Evolutionary conservation across 2,329 filamentous ascomycete species (phyloP).

Genomic region (Epichloe gansuensis): DNA sequence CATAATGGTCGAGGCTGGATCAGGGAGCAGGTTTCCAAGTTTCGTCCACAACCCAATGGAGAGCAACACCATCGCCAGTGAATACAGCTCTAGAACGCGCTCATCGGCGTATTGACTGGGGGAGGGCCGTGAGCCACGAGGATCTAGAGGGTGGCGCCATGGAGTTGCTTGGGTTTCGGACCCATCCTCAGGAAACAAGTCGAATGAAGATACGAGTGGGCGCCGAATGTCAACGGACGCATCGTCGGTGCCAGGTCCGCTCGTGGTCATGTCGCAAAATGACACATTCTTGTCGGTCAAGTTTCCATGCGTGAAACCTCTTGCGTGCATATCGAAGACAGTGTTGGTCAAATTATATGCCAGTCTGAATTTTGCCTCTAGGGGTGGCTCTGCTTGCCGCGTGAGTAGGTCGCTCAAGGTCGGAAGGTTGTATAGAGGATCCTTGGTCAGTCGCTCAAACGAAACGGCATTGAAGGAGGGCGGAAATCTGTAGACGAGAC

Average conservation of each 20-base stretch:
- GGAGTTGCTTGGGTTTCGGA: slow-evolving; percentile 14
- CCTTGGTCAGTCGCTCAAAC: slow-evolving; percentile 37
- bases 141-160: slow-evolving; percentile 52
- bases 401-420: slow-evolving; percentile 42
- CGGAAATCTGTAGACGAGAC: slow-evolving; percentile 63
- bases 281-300: slow-evolving; percentile 55
- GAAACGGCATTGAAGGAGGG: slow-evolving; percentile 47
- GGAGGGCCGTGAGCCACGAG: slow-evolving; percentile 35
- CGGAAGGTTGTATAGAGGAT: slow-evolving; percentile 36
- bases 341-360: slow-evolving; percentile 61
- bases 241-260: slow-evolving; percentile 26
- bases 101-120: slow-evolving; percentile 39
- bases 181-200: slow-evolving; percentile 43
- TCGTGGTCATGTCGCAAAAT: slow-evolving; percentile 40
- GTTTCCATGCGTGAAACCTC: slow-evolving; percentile 58
- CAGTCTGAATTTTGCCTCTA: slow-evolving; percentile 66
- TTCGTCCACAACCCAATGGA: slow-evolving; percentile 67
- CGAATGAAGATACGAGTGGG: slow-evolving; percentile 61
- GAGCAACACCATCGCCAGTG: slow-evolving; percentile 57
- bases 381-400: slow-evolving; percentile 43
- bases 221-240: slow-evolving; percentile 49
- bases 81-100: slow-evolving; percentile 55
- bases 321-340: slow-evolving; percentile 58
- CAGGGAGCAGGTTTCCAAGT: slow-evolving; percentile 39
- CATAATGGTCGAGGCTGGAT: slow-evolving; percentile 34